Percentiles rank a stretch among this genome's conserved stretches.
These are phyloP conservation scores for Magnolia officinalis DNA, from an alignment of 164 flowering plant species.

Conservation along the genomic window DNA sequence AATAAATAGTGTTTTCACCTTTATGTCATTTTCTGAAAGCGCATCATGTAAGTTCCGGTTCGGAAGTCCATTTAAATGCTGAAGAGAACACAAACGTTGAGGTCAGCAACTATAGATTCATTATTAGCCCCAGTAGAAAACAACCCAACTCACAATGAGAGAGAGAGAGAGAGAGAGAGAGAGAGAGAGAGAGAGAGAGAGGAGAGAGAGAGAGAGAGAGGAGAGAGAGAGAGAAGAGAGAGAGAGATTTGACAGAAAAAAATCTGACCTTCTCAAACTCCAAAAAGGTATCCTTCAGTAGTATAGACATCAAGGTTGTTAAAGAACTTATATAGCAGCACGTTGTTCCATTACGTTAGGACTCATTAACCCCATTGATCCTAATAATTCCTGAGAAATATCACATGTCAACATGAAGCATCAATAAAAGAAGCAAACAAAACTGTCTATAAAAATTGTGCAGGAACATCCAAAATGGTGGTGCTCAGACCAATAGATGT, in stretches of 20 bases:
- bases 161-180: background rate
- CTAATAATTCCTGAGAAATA: slow-evolving; percentile 57
- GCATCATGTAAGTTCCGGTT: slow-evolving; percentile 61
- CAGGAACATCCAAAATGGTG: background rate
- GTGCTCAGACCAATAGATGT: background rate
- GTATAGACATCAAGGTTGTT: slow-evolving; percentile 78
- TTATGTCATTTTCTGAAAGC: slow-evolving; percentile 76
- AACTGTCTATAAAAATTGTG: background rate
- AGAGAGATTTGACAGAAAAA: background rate
- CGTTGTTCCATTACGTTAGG: slow-evolving; percentile 54
- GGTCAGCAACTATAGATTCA: slow-evolving; percentile 4
- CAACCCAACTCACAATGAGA: background rate
- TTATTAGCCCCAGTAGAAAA: too few relatives aligned
- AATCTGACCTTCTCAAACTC: slow-evolving; percentile 76
- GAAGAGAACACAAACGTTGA: slow-evolving; percentile 19
- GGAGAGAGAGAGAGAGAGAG: background rate
- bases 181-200: background rate
- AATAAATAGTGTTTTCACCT: slow-evolving; percentile 37
- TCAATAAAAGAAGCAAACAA: background rate
- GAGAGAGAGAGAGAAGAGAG: background rate
- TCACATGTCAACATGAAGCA: background rate
- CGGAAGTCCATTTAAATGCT: slow-evolving; percentile 68
- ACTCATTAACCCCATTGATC: slow-evolving; percentile 67
- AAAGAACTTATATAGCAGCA: slow-evolving; percentile 72
- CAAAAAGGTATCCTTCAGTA: slow-evolving; percentile 63